Evolutionary conservation across 163 green algal genomes (phyloP).

Genomic region (Scenedesmus sp.): DNA sequence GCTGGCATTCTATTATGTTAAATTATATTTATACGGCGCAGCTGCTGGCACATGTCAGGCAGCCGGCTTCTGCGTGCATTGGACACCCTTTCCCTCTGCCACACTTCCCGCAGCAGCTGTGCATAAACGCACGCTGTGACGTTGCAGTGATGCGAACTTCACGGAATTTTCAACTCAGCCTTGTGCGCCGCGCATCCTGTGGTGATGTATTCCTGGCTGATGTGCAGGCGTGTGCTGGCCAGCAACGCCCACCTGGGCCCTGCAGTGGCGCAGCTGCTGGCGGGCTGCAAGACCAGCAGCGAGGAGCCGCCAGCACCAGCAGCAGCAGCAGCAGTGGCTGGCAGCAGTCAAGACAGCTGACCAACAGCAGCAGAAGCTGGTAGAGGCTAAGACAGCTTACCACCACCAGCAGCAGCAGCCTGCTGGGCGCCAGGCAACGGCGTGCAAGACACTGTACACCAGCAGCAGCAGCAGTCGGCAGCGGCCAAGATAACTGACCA

Average conservation of each 20-base stretch:
- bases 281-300: conserved; percentile 59
- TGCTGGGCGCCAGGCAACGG: neutral
- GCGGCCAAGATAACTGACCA: no score
- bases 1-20: no score
- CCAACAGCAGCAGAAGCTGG: neutral
- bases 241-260: conserved; percentile 75
- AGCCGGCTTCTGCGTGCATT: no score
- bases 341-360: neutral
- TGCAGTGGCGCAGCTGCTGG: conserved; percentile 72
- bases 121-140: no score
- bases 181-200: neutral
- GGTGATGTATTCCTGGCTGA: neutral
- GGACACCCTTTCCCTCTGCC: no score
- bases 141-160: neutral
- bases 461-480: neutral
- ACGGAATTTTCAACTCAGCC: neutral
- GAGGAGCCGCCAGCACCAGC: conserved; percentile 63
- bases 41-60: no score
- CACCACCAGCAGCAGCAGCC: neutral
- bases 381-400: neutral
- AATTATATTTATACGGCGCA: no score
- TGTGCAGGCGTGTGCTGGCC: conserved; percentile 78
- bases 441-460: neutral
- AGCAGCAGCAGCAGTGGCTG: conserved; percentile 17
- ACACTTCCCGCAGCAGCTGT: no score